phyloP scores from a whole-genome alignment of 164 flowering plant genomes.

The Santalum album region DNA sequence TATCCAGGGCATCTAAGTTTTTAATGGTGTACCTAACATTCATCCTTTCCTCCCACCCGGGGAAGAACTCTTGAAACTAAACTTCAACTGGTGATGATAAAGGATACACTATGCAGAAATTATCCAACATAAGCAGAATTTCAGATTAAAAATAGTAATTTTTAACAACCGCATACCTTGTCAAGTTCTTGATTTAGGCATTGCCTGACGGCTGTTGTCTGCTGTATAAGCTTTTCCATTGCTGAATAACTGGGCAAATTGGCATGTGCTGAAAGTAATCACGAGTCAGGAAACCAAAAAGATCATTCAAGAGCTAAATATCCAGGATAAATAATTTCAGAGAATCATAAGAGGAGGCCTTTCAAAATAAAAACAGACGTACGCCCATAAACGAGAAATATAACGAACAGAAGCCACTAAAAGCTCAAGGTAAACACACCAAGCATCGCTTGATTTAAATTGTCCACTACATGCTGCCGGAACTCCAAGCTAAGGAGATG shows the following conservation, averaged over 20 bases:
- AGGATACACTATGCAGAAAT: neutral
- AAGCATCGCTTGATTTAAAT: slow-evolving; percentile 77
- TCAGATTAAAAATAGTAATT: slow-evolving; percentile 5
- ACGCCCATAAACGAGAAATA: neutral
- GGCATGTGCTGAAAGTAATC: slow-evolving; percentile 49
- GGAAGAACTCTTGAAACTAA: too few relatives aligned
- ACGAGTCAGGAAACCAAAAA: slow-evolving; percentile 3
- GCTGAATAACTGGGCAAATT: slow-evolving; percentile 69
- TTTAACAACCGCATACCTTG: slow-evolving; percentile 43
- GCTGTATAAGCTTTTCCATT: slow-evolving; percentile 87
- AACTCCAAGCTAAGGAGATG: slow-evolving; percentile 72
- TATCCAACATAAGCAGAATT: neutral
- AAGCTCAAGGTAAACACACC: slow-evolving; percentile 35
- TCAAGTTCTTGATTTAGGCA: slow-evolving; percentile 53
- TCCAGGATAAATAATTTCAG: neutral
- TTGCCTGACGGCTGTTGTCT: slow-evolving; percentile 68
- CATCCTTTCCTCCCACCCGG: too few relatives aligned
- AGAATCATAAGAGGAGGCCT: neutral
- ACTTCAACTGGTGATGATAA: too few relatives aligned
- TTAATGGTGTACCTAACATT: too few relatives aligned
- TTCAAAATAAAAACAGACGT: neutral
- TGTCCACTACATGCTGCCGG: slow-evolving; percentile 73
- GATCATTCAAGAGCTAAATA: neutral
- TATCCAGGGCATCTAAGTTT: too few relatives aligned
- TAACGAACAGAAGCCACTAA: neutral